Base-by-base conservation (phyloP, 495 filamentous ascomycete genomes). In the Podospora sp. region DNA sequence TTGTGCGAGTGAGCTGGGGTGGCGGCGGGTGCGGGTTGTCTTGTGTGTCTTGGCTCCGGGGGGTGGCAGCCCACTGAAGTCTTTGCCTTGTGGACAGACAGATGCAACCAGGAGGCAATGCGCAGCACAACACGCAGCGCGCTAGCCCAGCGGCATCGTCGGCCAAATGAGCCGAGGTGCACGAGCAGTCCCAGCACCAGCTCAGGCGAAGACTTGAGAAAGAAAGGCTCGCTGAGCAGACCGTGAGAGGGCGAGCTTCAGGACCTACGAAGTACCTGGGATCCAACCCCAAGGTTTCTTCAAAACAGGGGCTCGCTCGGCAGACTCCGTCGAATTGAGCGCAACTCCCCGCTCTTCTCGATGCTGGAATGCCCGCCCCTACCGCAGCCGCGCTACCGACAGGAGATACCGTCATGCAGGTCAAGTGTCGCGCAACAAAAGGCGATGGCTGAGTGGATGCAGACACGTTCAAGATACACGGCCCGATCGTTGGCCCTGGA, bases 81-180 rank as follows among this genome's bases (percentile, higher is more conserved):
- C 29, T 29, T 59, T 29, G 11, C 26, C 57, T 36, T 33, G 57
- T 21, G 26, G 57, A 55, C 29, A 40, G 26, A 36, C 20, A 40
- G 57, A 60, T 20, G 57, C 57, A 60, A 60, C 26, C 57, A 3
- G 57, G 24, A 36, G n/a, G 26, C 57, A 36, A 20, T 26, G 16
- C 29, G 57, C 57, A 60, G 57, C 57, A n/a, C 18, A 20, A 25
- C 29, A 36, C 57, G 21, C 57, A 60, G 26, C 14, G 36, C 57
- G 57, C 57, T 60, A 60, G 57, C 20, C 57, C 57, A 60, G n/a
- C 18, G 57, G 16, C 25, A 60, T 36, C 26, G 26, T 36, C 57
- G 26, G 57, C 25, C 57, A 60, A 33, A 60, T 27, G 57, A 60
- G 57, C 57, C 57, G 25, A 36, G 57, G 29, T 14, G 57, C 8